Base-by-base conservation (phyloP, 306 rosid species). In the Pterocarpus santalinus region DNA sequence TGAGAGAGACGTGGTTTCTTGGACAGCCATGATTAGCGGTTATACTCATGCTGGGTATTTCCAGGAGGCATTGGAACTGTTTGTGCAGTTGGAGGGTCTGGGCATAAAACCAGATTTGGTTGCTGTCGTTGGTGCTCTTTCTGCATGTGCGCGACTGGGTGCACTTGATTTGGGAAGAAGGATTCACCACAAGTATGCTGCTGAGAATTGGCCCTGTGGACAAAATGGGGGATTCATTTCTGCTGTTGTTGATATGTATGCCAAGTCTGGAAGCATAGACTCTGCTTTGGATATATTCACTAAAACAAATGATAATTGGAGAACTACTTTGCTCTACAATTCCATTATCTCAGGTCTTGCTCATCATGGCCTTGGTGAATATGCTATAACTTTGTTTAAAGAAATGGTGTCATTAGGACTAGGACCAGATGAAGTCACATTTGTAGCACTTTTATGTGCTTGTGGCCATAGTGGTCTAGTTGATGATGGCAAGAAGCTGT, bases 261-360 rank as follows among this genome's bases (percentile, higher is more conserved):
- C 87, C 1, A 87, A 84, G 72, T 85, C 86, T 38, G 91, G 84
- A 52, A 71, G 79, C 72, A 84, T 87, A 39, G 85, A 79, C 62
- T 52, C 65, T 52, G 91, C 89, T 53, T 80, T 85, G 71, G 85
- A 80, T 62, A 80, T 88, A 76, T 88, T 88, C 71, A 7, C 17
- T 10, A 73, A 51, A 63, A 83, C 82, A 72, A 79, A 83, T 44
- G 46, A 79, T 44, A 61, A 68, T 82, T 2, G 22, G 55, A 85
- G 47, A 68, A 79, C 87, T 30, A 82, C 81, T 68, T 41, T 76
- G 16, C 83, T 85, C 75, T 82, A 82, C 56, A 85, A 87, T 69
- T 85, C 83, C 35, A 64, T 83, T n/a, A 63, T 88, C 73, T 88
- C 86, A 76, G 91, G 91, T 75, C 86, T 88, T 68, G 87, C 85